Base-by-base conservation (phyloP, 257 asterid genomes). In the Eucommia ulmoides region DNA sequence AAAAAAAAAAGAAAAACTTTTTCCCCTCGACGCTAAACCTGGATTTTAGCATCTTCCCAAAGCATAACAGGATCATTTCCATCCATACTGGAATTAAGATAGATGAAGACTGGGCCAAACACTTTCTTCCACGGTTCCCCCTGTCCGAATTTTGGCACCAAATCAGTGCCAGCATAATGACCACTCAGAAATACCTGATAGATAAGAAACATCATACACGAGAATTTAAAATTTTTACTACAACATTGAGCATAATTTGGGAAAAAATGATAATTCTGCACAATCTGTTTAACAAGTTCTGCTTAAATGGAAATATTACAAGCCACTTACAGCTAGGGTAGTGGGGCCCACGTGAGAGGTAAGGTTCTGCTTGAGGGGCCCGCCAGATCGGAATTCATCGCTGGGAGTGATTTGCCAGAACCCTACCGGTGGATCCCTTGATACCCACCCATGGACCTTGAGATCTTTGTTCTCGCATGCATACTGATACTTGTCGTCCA, bases 41-140 rank as follows among this genome's bases (percentile, higher is more conserved):
- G 92, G 52, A 22, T 33, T 52, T 72, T 69, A 45, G 93, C 93
- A 50, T 83, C 94, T n/a, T 68, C 75, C 93, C 94, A 86, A 14
- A 83, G 74, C 1, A 72, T 45, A 53, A 72, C 50, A 0, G 81
- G 83, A 50, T 73, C 76, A 11, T 69, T 73, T 49, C 66, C 80
- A 8, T 42, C 46, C 47, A 20, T 45, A 11, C 49, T 73, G 52
- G 76, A 55, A 64, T 86, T 86, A 18, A 86, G 67, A 65, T 86
- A 86, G 24, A 83, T 46, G 62, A 83, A 80, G 58, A 83, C 77
- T 0, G 96, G 96, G n/a, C 96, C 96, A 52, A 83, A 82, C 14
- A 76, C n/a, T n/a, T n/a, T n/a, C n/a, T n/a, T n/a, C n/a, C n/a
- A n/a, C n/a, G n/a, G n/a, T n/a, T n/a, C n/a, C 89, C 88, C 84